A percentile compares a stretch with the other conserved stretches of the same genome.
phyloP scores from a whole-genome alignment of 768 basidiomycete species.

The Boletus sp. region DNA sequence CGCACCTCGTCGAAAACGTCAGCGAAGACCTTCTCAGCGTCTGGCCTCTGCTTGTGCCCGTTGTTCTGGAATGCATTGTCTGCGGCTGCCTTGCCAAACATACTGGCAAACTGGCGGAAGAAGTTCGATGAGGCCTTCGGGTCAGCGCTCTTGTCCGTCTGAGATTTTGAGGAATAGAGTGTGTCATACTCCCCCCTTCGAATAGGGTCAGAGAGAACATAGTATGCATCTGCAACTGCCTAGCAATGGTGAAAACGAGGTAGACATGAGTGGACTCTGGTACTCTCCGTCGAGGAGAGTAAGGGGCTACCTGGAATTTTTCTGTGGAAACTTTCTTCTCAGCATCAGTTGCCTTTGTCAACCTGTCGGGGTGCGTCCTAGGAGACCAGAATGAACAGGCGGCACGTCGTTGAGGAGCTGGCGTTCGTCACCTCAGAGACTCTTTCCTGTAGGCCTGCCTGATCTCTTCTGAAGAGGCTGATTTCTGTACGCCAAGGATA shows the following conservation, averaged over 20 bases:
- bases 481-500: slow-evolving; percentile 51
- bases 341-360: slow-evolving; percentile 62
- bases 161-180: slow-evolving; percentile 54
- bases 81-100: slow-evolving; percentile 51
- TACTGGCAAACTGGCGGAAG: slow-evolving; percentile 70
- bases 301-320: slow-evolving; percentile 65
- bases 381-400: slow-evolving; percentile 16
- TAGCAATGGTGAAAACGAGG: not conserved
- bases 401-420: not conserved
- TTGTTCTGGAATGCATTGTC: slow-evolving; percentile 30
- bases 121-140: slow-evolving; percentile 69
- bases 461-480: slow-evolving; percentile 67
- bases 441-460: slow-evolving; percentile 77
- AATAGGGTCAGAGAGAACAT: slow-evolving; percentile 78
- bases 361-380: slow-evolving; percentile 88
- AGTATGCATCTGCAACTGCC: slow-evolving; percentile 93
- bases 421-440: slow-evolving; percentile 54
- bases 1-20: slow-evolving; percentile 89
- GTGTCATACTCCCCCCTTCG: slow-evolving; percentile 71
- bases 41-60: slow-evolving; percentile 48
- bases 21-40: slow-evolving; percentile 79
- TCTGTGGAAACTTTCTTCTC: slow-evolving; percentile 79
- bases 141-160: slow-evolving; percentile 52
- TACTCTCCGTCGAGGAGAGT: not conserved
- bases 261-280: not conserved